Percentiles rank a stretch among this genome's conserved stretches.
Conservation (phyloP, 1,284 basidiomycete genomes). For the Meira miltonrushii region DNA sequence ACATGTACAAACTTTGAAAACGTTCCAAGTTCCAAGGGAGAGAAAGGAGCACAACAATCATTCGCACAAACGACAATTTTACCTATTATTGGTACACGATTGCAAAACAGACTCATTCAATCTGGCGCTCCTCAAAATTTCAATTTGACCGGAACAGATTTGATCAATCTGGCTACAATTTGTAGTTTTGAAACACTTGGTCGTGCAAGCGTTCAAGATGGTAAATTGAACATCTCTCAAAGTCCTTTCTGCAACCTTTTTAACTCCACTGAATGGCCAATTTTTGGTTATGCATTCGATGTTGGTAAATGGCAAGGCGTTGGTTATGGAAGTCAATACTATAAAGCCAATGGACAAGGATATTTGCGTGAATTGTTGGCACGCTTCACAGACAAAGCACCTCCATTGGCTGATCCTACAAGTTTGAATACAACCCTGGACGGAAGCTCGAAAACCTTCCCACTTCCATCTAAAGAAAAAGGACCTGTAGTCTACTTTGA, state of each 20-base stretch:
- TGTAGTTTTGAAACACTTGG: conserved; percentile 22
- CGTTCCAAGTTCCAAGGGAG: conserved; percentile 5
- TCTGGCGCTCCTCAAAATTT: conserved; percentile 11
- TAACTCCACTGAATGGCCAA: conserved; percentile 16
- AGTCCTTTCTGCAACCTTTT: conserved; percentile 19
- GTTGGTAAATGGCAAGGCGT: conserved; percentile 23
- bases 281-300: conserved; percentile 19
- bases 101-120: conserved; percentile 7
- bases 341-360: conserved; percentile 14
- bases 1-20: conserved; percentile 16
- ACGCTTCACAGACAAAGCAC: conserved; percentile 8
- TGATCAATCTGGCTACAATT: conserved; percentile 15
- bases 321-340: conserved; percentile 22
- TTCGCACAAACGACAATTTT: conserved; percentile 18
- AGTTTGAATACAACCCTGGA: conserved; percentile 23
- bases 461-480: conserved; percentile 5
- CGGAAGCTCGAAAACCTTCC: conserved; percentile 14
- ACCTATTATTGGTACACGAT: conserved; percentile 16
- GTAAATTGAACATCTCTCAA: conserved; percentile 13
- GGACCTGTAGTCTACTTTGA: conserved; percentile 18
- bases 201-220: conserved; percentile 13
- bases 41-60: conserved; percentile 13
- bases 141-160: conserved; percentile 16
- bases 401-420: conserved; percentile 13
- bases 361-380: conserved; percentile 23